A percentile compares a stretch with the other conserved stretches of the same genome.
phyloP scores from a whole-genome alignment of 495 filamentous ascomycete species.

The Clohesyomyces aquaticus region DNA sequence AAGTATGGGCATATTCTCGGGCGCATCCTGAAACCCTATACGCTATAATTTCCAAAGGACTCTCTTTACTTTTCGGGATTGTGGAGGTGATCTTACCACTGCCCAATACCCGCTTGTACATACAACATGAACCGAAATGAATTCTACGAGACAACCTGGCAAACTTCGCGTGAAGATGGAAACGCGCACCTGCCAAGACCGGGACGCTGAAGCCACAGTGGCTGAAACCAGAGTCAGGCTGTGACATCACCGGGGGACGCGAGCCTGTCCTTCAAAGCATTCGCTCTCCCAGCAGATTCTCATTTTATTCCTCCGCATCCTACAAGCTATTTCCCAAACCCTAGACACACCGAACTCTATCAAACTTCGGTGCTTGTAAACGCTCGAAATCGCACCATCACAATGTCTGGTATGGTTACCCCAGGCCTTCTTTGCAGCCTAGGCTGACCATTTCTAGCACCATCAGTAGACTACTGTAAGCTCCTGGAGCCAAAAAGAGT shows the following conservation, averaged over 20 bases:
- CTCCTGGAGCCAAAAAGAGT: no score
- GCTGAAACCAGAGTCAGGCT: neutral
- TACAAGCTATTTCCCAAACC: no score
- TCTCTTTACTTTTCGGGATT: neutral
- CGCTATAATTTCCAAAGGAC: neutral
- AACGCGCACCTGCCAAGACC: neutral
- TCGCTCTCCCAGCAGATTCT: neutral
- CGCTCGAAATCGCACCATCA: neutral
- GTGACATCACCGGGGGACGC: constrained; percentile 1
- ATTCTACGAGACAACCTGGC: no score
- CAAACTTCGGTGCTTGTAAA: neutral
- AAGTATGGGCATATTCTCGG: no score
- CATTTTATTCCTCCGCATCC: no score
- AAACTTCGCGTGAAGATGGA: no score
- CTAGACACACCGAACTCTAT: neutral
- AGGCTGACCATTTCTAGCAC: constrained; percentile 34
- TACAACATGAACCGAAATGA: neutral
- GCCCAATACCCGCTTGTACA: no score
- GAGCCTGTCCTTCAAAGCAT: neutral
- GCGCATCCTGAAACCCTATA: no score
- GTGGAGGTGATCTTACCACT: neutral
- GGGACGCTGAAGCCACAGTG: constrained; percentile 7
- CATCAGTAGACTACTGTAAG: constrained; percentile 43
- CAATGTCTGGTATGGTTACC: constrained; percentile 38
- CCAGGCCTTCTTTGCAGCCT: no score